Percentiles rank a stretch among this genome's conserved stretches.
Conservation (phyloP, 805 yeast species). For the Debaryomyces prosopidis region DNA sequence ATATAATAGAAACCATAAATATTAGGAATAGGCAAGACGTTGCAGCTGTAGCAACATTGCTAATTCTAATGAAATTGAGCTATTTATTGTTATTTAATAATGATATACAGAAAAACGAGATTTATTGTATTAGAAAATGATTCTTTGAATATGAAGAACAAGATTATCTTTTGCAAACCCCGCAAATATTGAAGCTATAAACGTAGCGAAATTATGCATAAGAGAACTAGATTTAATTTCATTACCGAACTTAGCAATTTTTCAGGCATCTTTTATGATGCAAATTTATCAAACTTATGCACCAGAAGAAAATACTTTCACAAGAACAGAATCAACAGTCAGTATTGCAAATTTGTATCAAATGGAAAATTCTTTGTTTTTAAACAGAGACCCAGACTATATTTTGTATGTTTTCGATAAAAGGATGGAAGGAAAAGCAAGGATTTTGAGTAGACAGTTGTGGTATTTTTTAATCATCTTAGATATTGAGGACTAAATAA, state of each 20-base stretch:
- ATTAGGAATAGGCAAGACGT: constrained; percentile 22
- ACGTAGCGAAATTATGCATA: constrained; percentile 42
- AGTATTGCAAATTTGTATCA: constrained; percentile 29
- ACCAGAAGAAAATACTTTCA: constrained; percentile 26
- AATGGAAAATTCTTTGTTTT: constrained; percentile 45
- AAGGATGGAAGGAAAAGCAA: neutral
- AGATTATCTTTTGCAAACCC: neutral
- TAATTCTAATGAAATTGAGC: constrained; percentile 25
- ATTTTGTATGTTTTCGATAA: neutral
- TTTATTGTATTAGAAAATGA: neutral
- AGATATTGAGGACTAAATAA: constrained; percentile 3
- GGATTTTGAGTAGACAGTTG: constrained; percentile 1
- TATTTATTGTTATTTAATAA: constrained; percentile 25
- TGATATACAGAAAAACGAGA: neutral
- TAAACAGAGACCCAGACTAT: constrained; percentile 43
- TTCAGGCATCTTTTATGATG: constrained; percentile 62
- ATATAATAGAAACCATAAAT: constrained; percentile 9
- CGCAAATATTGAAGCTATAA: constrained; percentile 13
- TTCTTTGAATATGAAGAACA: neutral
- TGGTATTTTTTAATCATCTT: constrained; percentile 2
- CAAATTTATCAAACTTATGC: constrained; percentile 54
- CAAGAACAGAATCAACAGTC: neutral
- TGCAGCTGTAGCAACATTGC: constrained; percentile 21
- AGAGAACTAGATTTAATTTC: constrained; percentile 41
- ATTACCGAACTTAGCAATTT: constrained; percentile 24